Base-by-base conservation (phyloP, 129 eudicot species). In the Escallonia rubra region DNA sequence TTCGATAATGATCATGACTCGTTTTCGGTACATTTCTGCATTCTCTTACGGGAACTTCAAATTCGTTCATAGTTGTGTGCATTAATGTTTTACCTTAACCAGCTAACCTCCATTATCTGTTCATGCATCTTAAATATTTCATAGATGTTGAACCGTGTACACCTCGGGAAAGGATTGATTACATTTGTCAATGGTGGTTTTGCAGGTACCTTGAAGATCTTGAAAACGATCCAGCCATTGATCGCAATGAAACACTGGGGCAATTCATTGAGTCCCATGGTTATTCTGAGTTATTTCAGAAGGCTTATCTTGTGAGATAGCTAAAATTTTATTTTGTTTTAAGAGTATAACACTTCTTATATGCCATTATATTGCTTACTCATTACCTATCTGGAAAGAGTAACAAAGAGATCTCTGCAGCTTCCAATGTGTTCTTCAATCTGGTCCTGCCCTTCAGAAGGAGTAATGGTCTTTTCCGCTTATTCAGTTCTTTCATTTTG, bases 391-490 rank as follows among this genome's bases (percentile, higher is more conserved):
- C 9, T 14, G 44, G 41, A 56, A 57, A 43, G 2, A 65, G 38
- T 41, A 6, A 47, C 8, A 8, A 7, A 49, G 49, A 16, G 50
- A 40, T 41, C 48, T 42, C 39, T 64, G 42, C 76, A 90, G 99
- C 63, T 87, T 53, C 97, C 99, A 6, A 78, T 87, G 63, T 94
- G 97, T 75, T 83, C 86, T 72, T 90, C 97, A 40, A 87, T 94
- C 60, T 94, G 99, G 99, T 87, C 97, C 47, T 90, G 90, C 80
- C 86, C 99, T 75, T 76, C 97, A 9, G 90, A 89, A 46, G 95
- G 84, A 67, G 97, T 94, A 57, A 70, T 82, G 90, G 78, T 64
- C 77, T 94, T 94, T 71, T 94, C 97, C 66, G 99, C 99, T n/a
- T 89, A 80, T 54, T 81, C 90, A 3, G 67, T 89, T 49, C 86